Evolutionary conservation across 345 rosid genomes (phyloP).

Genomic region (Populus ilicifolia): DNA sequence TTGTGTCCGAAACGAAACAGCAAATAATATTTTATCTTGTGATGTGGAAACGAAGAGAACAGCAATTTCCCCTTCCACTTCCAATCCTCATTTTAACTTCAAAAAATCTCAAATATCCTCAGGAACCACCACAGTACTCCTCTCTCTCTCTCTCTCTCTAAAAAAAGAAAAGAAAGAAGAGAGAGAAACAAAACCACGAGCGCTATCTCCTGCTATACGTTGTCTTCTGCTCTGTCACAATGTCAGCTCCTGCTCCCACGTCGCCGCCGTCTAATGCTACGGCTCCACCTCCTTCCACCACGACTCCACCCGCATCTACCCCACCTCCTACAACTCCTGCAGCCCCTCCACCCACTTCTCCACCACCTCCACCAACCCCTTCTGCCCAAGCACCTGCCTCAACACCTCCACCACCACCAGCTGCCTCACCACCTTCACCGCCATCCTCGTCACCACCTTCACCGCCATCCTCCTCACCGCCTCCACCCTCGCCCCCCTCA

Average conservation of each 20-base stretch:
- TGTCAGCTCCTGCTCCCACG: slow-evolving; percentile 44
- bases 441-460: slow-evolving; percentile 24
- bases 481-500: slow-evolving; percentile 31
- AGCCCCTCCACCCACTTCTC: slow-evolving; percentile 36
- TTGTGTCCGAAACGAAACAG: slow-evolving; percentile 5
- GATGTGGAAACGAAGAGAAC: too few relatives aligned
- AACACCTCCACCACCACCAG: slow-evolving; percentile 33
- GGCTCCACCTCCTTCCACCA: slow-evolving; percentile 28
- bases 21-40: not conserved
- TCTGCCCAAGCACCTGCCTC: slow-evolving; percentile 36
- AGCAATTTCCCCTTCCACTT: too few relatives aligned
- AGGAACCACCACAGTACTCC: too few relatives aligned
- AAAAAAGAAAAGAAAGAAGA: not conserved
- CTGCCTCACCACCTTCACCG: slow-evolving; percentile 22
- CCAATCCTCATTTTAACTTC: too few relatives aligned
- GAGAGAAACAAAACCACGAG: not conserved
- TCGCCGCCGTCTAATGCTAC: slow-evolving; percentile 37
- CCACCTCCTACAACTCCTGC: slow-evolving; percentile 19
- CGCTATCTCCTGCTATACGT: not conserved
- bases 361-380: slow-evolving; percentile 39
- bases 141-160: not conserved
- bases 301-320: slow-evolving; percentile 38
- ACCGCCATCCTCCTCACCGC: slow-evolving; percentile 31
- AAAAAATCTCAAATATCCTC: too few relatives aligned
- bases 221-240: not conserved